Base-by-base conservation (phyloP, 2,329 filamentous ascomycete genomes). In the Byssochlamys sp. region DNA sequence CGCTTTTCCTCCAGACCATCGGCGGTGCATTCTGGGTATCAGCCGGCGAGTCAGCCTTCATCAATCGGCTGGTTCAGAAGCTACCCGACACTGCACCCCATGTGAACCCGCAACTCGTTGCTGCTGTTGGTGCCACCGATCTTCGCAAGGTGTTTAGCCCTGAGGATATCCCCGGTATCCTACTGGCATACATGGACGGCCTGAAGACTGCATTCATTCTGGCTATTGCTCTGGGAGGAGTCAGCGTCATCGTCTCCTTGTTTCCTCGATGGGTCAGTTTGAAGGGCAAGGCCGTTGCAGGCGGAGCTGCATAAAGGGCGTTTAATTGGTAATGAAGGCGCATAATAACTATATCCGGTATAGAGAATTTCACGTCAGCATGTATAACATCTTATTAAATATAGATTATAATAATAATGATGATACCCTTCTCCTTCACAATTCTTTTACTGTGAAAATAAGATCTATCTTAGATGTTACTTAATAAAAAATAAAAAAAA, bases 11-110 rank as follows among this genome's bases (percentile, higher is more conserved):
- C 58, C 63, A 67, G 58, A 70, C 66, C 2, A 61, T 73, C 7
- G 69, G 69, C 10, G 67, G 68, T n/a, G 62, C 69, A 7, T 62
- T 73, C 53, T 66, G 61, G 57, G 63, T 71, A 55, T 68, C 67
- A 3, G 68, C 67, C 19, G 69, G 59, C 0, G 68, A 73, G 60
- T 60, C 69, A 3, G 69, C 62, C 19, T 73, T 73, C 58, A 62
- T 62, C n/a, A 73, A 73, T 58, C 61, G 61, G 25, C 57, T 72
- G 28, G 50, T 70, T n/a, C 53, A 65, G 27, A 59, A 61, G 26
- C 39, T 73, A 10, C 57, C 62, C 19, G 54, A 26, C 4, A 64
- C 53, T 1, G 65, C 65, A 1, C 70, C 71, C 0, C 54, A 50
- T 10, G 59, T 74, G 9, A 57, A 66, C 54, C 62, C 67, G 0